phyloP scores from a whole-genome alignment of 164 flowering plant genomes.

The Liriodendron chinense region DNA sequence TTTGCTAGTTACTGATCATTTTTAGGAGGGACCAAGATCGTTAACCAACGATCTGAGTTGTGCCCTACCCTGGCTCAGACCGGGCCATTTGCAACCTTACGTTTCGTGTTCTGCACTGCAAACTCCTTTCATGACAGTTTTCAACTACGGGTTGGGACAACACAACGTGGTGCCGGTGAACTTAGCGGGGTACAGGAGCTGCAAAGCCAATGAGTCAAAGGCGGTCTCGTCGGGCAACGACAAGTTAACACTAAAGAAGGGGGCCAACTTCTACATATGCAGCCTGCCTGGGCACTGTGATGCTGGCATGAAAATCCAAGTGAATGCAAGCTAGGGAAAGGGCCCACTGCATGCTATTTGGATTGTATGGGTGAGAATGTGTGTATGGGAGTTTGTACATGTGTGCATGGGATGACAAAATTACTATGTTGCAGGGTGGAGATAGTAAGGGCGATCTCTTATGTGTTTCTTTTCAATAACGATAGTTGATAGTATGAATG shows the following conservation, averaged over 20 bases:
- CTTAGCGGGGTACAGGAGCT: constrained; percentile 7
- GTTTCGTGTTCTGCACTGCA: too few relatives aligned
- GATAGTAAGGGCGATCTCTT: constrained; percentile 1
- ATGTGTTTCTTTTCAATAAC: not conserved
- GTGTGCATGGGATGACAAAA: too few relatives aligned
- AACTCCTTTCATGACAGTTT: constrained; percentile 18
- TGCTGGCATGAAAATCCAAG: constrained; percentile 16
- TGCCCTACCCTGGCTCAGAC: too few relatives aligned
- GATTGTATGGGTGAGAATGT: not conserved
- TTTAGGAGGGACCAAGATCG: too few relatives aligned
- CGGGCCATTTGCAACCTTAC: too few relatives aligned
- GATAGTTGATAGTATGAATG: not conserved
- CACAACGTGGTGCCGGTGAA: constrained; percentile 14
- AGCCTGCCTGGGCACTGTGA: constrained; percentile 13
- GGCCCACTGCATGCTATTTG: not conserved
- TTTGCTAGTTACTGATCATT: too few relatives aligned
- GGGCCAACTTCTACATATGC: constrained; percentile 18
- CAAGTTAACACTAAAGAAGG: constrained; percentile 15
- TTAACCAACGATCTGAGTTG: too few relatives aligned
- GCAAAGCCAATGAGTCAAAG: constrained; percentile 8
- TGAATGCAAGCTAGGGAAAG: constrained; percentile 10
- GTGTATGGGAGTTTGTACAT: too few relatives aligned
- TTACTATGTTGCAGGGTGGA: too few relatives aligned
- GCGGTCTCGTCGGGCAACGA: constrained; percentile 11
- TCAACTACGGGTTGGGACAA: constrained; percentile 13